Evolutionary conservation across 2,329 filamentous ascomycete genomes (phyloP).

Genomic region (Ophiognomonia clavigignenti-juglandacearum): DNA sequence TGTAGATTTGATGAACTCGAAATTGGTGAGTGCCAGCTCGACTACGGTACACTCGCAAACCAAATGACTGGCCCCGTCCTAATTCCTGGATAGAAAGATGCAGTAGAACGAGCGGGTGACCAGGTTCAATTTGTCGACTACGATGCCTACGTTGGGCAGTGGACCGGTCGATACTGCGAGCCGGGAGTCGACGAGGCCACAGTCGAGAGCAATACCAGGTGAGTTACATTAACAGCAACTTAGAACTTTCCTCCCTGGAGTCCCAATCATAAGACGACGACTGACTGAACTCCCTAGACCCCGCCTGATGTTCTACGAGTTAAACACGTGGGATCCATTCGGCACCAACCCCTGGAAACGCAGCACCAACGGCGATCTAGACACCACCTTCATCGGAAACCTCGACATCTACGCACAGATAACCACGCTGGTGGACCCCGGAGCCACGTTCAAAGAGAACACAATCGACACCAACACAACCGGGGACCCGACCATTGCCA

Average conservation of each 20-base stretch:
- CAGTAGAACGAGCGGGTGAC: neutral
- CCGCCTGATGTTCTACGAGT: constrained; percentile 18
- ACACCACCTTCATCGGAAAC: constrained; percentile 9
- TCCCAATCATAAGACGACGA: neutral
- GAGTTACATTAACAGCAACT: no score
- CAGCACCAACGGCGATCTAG: constrained; percentile 1
- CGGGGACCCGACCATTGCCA: no score
- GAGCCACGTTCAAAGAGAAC: neutral
- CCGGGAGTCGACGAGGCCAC: constrained; percentile 5
- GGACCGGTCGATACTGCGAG: neutral
- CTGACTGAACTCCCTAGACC: constrained; percentile 1
- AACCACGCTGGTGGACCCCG: neutral
- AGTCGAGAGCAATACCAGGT: constrained; percentile 5
- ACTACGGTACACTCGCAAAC: neutral
- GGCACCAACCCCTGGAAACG: constrained; percentile 17
- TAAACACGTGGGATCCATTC: constrained; percentile 16
- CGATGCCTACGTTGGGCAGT: neutral
- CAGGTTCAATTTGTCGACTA: neutral
- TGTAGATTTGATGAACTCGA: neutral
- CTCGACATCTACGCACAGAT: neutral
- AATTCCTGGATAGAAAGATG: neutral
- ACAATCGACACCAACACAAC: neutral
- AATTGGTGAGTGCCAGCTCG: neutral
- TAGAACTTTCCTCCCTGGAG: neutral
- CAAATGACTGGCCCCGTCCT: neutral